Base-by-base conservation (phyloP, 1,139 yeast genomes). In the Saccharomyces hybrid region DNA sequence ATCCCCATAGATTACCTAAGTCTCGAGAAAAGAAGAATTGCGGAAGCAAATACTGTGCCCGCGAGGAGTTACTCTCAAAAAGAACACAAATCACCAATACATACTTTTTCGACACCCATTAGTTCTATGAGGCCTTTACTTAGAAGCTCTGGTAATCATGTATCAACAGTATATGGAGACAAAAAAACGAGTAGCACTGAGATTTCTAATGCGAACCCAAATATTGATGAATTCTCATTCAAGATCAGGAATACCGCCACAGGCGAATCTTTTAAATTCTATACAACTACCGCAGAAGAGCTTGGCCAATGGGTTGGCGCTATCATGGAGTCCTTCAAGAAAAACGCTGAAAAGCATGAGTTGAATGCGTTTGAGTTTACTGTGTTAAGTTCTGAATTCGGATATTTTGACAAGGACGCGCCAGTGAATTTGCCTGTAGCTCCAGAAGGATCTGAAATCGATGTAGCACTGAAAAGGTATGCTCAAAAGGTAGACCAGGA, bases 381-480 rank as follows among this genome's bases (percentile, higher is more conserved):
- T 32, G 74, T 81, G 11, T 66, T 88, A 9, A 75, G 87, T 7
- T 84, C 83, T 59, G 75, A 80, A 29, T 88, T 88, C 70, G 85
- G 83, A 0, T 87, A 85, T 66, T 87, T 83, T 20, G 76, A 74
- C 5, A 70, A 75, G 8, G 78, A 76, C 51, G 74, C 77, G n/a
- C 80, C 87, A 0, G 66, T 68, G 2, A 82, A 81, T 59, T 66
- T 86, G 47, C 90, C 87, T 2, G 73, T 84, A 1, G 78, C 82
- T 54, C 78, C 84, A 0, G 77, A 80, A n/a, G 78, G 80, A 14
- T 88, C 88, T 31, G 86, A 85, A 1, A 68, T 87, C 23, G 84
- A 83, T 57, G 68, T 76, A 5, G 80, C 83, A 3, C 65, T 79
- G 41, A 65, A 67, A 28, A 62, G 61, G 28, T 65, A 67, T 47